Conservation (phyloP, 768 basidiomycete species). For the Lactarius indigo region DNA sequence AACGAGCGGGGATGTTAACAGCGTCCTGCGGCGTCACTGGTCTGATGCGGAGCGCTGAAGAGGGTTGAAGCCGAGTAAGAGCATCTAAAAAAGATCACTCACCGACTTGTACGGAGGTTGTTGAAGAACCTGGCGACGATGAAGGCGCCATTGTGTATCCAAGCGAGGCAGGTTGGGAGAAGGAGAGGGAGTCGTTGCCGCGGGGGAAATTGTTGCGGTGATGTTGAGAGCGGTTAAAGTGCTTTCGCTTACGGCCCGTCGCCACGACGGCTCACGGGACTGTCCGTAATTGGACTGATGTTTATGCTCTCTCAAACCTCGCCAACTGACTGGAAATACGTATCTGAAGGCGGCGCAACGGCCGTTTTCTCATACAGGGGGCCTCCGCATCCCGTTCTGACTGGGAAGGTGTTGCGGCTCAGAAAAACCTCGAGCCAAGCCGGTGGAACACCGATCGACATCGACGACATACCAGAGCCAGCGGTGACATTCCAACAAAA, state of each 20-base stretch:
- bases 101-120: conserved; percentile 95
- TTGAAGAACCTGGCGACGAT: conserved; percentile 55
- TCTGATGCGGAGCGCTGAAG: conserved; percentile 81
- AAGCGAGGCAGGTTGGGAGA: conserved; percentile 19
- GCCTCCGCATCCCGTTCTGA: conserved; percentile 45
- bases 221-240: conserved; percentile 2
- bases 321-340: conserved; percentile 71
- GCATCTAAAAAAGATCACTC: conserved; percentile 36
- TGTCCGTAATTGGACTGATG: conserved; percentile 3
- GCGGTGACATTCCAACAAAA: conserved; percentile 55
- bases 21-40: conserved; percentile 83
- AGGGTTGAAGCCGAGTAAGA: conserved; percentile 25
- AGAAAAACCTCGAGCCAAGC: conserved; percentile 47
- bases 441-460: conserved; percentile 4
- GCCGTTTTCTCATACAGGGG: conserved; percentile 84
- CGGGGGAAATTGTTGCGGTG: conserved; percentile 17
- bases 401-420: conserved; percentile 70
- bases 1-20: conserved; percentile 85
- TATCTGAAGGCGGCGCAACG: conserved; percentile 91
- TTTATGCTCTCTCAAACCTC: conserved; percentile 26
- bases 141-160: conserved; percentile 63
- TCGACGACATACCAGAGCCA: conserved; percentile 38
- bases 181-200: conserved; percentile 12
- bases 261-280: conserved; percentile 8
- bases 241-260: neutral